phyloP scores from a whole-genome alignment of 441 rosid genomes.

The Brassica hybrid region DNA sequence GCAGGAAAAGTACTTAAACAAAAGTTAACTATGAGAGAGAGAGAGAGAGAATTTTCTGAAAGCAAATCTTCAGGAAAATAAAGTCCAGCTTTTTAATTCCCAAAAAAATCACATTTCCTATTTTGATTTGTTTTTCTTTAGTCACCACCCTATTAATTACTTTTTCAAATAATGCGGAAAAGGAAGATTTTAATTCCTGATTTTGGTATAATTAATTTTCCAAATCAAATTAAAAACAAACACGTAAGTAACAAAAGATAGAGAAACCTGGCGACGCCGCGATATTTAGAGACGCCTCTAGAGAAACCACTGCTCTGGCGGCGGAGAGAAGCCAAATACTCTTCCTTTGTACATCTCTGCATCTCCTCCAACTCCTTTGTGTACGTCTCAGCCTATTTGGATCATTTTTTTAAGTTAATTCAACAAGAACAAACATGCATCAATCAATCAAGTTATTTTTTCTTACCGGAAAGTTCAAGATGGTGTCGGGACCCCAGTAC shows the following conservation, averaged over 20 bases:
- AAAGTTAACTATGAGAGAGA: constrained; percentile 9
- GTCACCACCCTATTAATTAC: background rate
- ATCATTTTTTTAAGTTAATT: background rate
- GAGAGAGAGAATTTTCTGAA: constrained; percentile 33
- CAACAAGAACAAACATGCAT: constrained; percentile 36
- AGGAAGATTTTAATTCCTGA: background rate
- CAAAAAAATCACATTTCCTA: background rate
- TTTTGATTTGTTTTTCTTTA: background rate
- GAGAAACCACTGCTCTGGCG: constrained; percentile 94
- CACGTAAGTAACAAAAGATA: too few species aligned
- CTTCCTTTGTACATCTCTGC: constrained; percentile 76
- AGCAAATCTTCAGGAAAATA: constrained; percentile 25
- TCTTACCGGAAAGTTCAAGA: constrained; percentile 77
- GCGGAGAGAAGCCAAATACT: constrained; percentile 83
- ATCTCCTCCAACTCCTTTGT: constrained; percentile 75
- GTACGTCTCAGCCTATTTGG: constrained; percentile 63
- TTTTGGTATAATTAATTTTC: background rate
- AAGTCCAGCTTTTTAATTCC: background rate
- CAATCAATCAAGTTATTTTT: background rate
- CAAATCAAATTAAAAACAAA: background rate
- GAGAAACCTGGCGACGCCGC: constrained; percentile 99
- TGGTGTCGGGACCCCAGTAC: constrained; percentile 92
- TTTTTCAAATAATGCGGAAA: background rate
- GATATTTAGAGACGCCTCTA: constrained; percentile 92
- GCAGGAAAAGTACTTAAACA: background rate